Base-by-base conservation (phyloP, 2,329 filamentous ascomycete species). In the Byssothecium circinans region DNA sequence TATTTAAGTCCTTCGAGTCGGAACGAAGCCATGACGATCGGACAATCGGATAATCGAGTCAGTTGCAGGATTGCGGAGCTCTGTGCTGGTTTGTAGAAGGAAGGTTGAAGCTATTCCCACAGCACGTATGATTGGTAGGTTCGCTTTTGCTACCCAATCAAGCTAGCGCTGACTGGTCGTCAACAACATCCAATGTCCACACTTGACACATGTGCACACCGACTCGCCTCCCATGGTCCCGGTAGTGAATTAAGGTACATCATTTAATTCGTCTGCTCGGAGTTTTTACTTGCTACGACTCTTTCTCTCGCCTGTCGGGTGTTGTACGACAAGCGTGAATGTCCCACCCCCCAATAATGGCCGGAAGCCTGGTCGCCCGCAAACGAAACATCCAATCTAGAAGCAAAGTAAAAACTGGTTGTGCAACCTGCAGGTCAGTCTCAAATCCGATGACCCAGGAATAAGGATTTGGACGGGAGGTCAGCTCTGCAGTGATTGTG, bases 381-480 rank as follows among this genome's bases (percentile, higher is more conserved):
- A 57, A 57, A 50, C 54, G 23, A 18, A 50, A 39, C 40, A 44
- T 34, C 20, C n/a, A 49, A 43, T 15, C 44, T 45, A 52, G 43
- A 46, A 37, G 38, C n/a, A 57, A 53, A 39, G 50, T 43, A 19
- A 53, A 52, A 48, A 59, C 43, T 43, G 54, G 56, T 17, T 59
- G 54, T 51, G 35, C 34, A 44, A 59, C 56, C 40, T 59, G 56
- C 46, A 57, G 56, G 56, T 59, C 29, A 57, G 56, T 57, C 41
- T 41, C 36, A 30, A 38, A 44, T 37, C 40, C 34, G 20, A 41
- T 43, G 37, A 15, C 15, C 35, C 36, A 37, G 43, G 20, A 34
- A 2, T 35, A 23, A 43, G 19, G 17, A 20, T 25, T 45, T 43
- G 39, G 18, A 45, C 29, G 23, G 42, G 27, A 41, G 27, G 27